Percentiles rank a stretch among this genome's conserved stretches.
Evolutionary conservation across 164 flowering plant species (phyloP).

Genomic region (Vitis rotundifolia): DNA sequence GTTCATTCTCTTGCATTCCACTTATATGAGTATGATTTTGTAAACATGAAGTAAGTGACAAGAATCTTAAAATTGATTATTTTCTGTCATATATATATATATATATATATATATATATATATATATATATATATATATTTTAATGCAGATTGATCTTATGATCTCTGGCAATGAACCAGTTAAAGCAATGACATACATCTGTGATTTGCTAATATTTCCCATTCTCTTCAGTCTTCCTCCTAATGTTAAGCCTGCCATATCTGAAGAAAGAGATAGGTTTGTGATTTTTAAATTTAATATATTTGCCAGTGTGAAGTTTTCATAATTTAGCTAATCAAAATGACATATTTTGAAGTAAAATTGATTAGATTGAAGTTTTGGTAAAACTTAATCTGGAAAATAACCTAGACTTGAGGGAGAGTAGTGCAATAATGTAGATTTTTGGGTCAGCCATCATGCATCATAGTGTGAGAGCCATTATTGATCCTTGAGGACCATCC

Average conservation of each 20-base stretch:
- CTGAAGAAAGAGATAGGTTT: slow-evolving; percentile 67
- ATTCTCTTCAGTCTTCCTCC: slow-evolving; percentile 70
- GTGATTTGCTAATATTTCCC: slow-evolving; percentile 72
- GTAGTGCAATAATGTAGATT: neutral
- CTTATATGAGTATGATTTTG: too few species aligned
- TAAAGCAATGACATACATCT: slow-evolving; percentile 64
- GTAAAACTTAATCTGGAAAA: too few species aligned
- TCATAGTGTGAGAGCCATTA: too few species aligned
- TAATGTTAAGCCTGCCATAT: slow-evolving; percentile 39
- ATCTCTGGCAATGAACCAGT: slow-evolving; percentile 82
- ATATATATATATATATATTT: neutral
- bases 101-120: too few species aligned
- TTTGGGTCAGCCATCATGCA: neutral
- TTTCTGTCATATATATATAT: too few species aligned
- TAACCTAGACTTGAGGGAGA: neutral
- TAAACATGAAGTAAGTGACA: too few species aligned
- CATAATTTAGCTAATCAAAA: neutral
- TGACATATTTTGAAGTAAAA: too few species aligned
- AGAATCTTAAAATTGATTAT: neutral
- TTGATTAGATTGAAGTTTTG: too few species aligned
- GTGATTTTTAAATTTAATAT: neutral
- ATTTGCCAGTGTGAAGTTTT: neutral
- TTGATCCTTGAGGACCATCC: too few species aligned
- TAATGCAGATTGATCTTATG: slow-evolving; percentile 92
- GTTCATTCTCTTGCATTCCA: slow-evolving; percentile 8